These are phyloP conservation scores for Pseudocercospora vitis DNA, from an alignment of 2,329 filamentous ascomycete genomes.

Conservation along the genomic window DNA sequence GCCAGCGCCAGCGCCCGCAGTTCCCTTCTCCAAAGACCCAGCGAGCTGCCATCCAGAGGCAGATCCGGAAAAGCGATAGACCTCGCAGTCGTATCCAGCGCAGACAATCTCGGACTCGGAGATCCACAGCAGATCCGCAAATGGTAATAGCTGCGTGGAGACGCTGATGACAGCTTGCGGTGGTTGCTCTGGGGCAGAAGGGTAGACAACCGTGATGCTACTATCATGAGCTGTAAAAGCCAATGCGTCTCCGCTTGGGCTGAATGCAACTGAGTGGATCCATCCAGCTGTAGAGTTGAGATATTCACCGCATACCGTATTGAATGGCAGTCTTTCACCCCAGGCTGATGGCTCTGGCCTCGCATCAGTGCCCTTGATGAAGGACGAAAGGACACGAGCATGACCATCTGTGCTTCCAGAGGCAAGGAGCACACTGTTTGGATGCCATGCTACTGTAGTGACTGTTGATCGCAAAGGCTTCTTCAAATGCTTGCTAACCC, in stretches of 20 bases:
- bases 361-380: conserved; percentile 91
- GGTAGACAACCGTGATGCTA: conserved; percentile 95
- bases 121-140: conserved; percentile 91
- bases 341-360: conserved; percentile 83
- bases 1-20: conserved; percentile 34
- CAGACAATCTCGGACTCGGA: conserved; percentile 91
- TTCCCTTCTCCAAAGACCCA: conserved; percentile 72
- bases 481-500: conserved; percentile 99
- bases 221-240: conserved; percentile 95
- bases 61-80: conserved; percentile 81
- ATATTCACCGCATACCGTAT: conserved; percentile 96
- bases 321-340: conserved; percentile 95
- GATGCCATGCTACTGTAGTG: conserved; percentile 93
- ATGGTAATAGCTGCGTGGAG: conserved; percentile 84
- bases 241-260: conserved; percentile 85
- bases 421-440: conserved; percentile 91
- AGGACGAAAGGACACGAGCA: conserved; percentile 88
- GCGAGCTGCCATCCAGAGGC: conserved; percentile 79
- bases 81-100: conserved; percentile 84
- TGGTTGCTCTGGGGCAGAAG: conserved; percentile 83
- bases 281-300: conserved; percentile 95
- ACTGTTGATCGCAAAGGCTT: conserved; percentile 98
- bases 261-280: conserved; percentile 92
- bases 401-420: conserved; percentile 97
- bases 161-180: conserved; percentile 88